Base-by-base conservation (phyloP, 129 eudicot genomes). In the Escallonia rubra region DNA sequence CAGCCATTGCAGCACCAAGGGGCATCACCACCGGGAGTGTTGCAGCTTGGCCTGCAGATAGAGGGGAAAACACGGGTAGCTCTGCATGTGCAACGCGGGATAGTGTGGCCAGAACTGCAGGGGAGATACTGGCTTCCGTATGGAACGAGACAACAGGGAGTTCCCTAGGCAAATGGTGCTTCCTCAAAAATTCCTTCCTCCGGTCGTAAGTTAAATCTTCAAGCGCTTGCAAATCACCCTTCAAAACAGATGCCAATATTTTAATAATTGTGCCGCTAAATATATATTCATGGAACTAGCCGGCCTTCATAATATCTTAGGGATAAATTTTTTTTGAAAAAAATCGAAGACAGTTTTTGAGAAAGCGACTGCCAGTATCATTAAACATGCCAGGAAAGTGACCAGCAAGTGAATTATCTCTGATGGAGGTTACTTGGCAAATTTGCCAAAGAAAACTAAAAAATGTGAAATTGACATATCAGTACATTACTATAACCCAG, bases 141-240 rank as follows among this genome's bases (percentile, higher is more conserved):
- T 81, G 88, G 71, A 86, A 81, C 7, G 97, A 94, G 47, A 94
- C 93, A 7, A 89, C 78, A 0, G 99, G 99, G 52, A 94, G 87
- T 50, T 89, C 99, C 45, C 62, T 65, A 0, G 99, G 99, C 34
- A 94, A 70, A 8, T 61, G 82, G 66, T 82, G 74, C 41, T 79
- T 87, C 59, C 63, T 73, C 67, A 94, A 64, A 75, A 94, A 94
- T 14, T 83, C 86, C 49, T 78, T 85, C 54, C 99, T 71, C 67
- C 64, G 87, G 42, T 85, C 84, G 57, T 94, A 94, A 0, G 99
- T 94, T 62, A 94, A 65, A 65, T 94, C 99, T 82, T 94, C 99
- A 6, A 94, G 87, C 10, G 97, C 85, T 79, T 84, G 96, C 81
- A 94, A 61, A 72, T 94, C 99, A 61, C 99, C 99, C 99, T 94